Evolutionary conservation across 352 stramenopile species (phyloP).

Genomic region (Pythium myriotylum): DNA sequence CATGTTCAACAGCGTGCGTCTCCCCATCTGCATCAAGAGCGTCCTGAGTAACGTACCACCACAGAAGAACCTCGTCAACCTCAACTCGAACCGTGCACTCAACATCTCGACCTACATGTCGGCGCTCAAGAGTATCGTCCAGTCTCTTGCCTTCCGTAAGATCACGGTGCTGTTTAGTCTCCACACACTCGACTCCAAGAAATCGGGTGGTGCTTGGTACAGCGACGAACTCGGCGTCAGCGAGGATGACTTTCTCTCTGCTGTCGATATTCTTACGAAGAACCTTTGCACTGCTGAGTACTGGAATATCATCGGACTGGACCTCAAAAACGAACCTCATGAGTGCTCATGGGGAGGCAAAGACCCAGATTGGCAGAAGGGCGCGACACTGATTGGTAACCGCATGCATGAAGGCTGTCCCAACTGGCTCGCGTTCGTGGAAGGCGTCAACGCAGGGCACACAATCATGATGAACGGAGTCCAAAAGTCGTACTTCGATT

Average conservation of each 20-base stretch:
- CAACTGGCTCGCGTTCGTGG: constrained; percentile 78
- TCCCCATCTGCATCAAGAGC: constrained; percentile 35
- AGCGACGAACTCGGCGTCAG: constrained; percentile 25
- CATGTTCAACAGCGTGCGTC: constrained; percentile 80
- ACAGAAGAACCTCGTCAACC: constrained; percentile 67
- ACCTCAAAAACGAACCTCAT: constrained; percentile 80
- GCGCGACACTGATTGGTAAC: constrained; percentile 68
- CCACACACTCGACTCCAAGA: constrained; percentile 61
- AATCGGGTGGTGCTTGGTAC: constrained; percentile 66
- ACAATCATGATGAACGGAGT: constrained; percentile 46
- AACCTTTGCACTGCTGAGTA: constrained; percentile 61
- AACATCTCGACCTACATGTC: constrained; percentile 71
- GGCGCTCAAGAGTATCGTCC: constrained; percentile 69
- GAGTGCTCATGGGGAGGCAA: constrained; percentile 57
- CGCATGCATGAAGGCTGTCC: constrained; percentile 74
- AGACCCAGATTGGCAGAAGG: constrained; percentile 50
- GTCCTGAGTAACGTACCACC: constrained; percentile 33
- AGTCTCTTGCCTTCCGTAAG: constrained; percentile 64
- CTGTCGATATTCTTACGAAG: constrained; percentile 53
- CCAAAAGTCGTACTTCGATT: constrained; percentile 70
- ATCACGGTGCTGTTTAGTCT: constrained; percentile 79
- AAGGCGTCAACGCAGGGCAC: constrained; percentile 60
- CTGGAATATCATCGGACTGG: constrained; percentile 81
- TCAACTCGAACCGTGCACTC: constrained; percentile 75
- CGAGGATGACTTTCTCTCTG: constrained; percentile 60